These are phyloP conservation scores for Papilionanthe hybrid DNA, from an alignment of 116 monocot genomes.

Conservation along the genomic window DNA sequence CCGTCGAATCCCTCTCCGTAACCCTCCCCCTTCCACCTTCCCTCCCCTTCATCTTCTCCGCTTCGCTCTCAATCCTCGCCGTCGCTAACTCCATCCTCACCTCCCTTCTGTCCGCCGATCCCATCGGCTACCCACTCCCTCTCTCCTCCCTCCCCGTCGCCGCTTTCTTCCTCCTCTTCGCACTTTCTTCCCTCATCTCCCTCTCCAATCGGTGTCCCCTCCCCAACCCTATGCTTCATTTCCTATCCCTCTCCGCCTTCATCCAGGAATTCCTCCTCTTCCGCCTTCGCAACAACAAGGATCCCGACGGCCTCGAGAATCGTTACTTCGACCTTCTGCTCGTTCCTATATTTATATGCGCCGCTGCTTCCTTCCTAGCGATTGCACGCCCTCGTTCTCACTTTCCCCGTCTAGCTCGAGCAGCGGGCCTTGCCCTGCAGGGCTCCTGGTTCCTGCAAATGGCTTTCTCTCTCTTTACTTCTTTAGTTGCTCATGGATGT, in stretches of 20 bases:
- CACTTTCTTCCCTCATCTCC: slow-evolving; percentile 17
- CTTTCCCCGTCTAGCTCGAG: slow-evolving; percentile 46
- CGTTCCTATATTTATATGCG: slow-evolving; percentile 52
- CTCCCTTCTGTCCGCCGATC: slow-evolving; percentile 7
- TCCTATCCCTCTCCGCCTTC: slow-evolving; percentile 48
- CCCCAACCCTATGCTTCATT: slow-evolving; percentile 39
- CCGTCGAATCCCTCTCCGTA: slow-evolving; percentile 8
- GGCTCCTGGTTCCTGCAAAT: slow-evolving; percentile 93
- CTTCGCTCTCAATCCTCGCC: slow-evolving; percentile 1
- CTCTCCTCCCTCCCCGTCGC: slow-evolving; percentile 23
- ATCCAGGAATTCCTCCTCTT: slow-evolving; percentile 41
- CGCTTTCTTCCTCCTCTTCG: slow-evolving; percentile 32
- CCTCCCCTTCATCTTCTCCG: slow-evolving; percentile 6
- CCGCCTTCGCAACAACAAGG: slow-evolving; percentile 25
- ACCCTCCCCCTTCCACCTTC: neutral
- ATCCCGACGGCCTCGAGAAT: slow-evolving; percentile 49
- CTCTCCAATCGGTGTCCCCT: slow-evolving; percentile 23
- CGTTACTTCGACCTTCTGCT: slow-evolving; percentile 72
- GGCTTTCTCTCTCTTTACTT: slow-evolving; percentile 84
- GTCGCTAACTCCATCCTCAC: neutral
- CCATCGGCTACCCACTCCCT: slow-evolving; percentile 20
- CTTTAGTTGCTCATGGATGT: slow-evolving; percentile 58
- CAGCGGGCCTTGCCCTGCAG: slow-evolving; percentile 54
- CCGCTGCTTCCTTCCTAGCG: slow-evolving; percentile 26
- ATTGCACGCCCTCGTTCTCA: slow-evolving; percentile 30